Conservation (phyloP, 805 yeast species). For the Wickerhamiella shivajii region DNA sequence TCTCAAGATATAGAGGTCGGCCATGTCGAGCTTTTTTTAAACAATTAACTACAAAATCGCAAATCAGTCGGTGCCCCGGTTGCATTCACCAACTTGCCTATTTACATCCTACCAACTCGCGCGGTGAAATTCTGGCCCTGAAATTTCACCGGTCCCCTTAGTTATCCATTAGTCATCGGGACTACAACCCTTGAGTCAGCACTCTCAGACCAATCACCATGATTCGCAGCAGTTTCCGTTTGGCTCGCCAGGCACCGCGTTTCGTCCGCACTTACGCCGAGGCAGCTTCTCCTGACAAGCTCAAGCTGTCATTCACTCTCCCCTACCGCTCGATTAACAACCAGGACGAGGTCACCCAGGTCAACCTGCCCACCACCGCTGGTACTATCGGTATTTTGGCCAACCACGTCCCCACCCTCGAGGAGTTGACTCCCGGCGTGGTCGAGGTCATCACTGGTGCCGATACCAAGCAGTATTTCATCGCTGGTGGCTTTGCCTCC, state of each 20-base stretch:
- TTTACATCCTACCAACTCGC: too few relatives aligned
- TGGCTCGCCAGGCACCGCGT: constrained; percentile 18
- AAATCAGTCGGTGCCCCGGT: too few relatives aligned
- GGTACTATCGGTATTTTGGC: constrained; percentile 97
- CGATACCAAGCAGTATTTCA: constrained; percentile 68
- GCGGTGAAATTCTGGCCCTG: too few relatives aligned
- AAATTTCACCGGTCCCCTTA: too few relatives aligned
- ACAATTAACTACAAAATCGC: too few relatives aligned
- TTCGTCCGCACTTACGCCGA: constrained; percentile 58
- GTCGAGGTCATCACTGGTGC: constrained; percentile 77
- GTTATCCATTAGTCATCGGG: too few relatives aligned
- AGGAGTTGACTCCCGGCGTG: constrained; percentile 91
- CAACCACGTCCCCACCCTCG: constrained; percentile 93
- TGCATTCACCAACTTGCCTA: too few relatives aligned
- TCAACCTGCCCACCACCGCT: constrained; percentile 86
- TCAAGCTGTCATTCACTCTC: constrained; percentile 78
- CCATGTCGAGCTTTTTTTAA: too few relatives aligned
- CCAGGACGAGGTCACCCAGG: constrained; percentile 39
- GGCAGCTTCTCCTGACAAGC: constrained; percentile 52
- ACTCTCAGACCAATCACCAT: constrained; percentile 9
- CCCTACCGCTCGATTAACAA: constrained; percentile 39
- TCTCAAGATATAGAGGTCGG: too few relatives aligned
- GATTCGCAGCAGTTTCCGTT: constrained; percentile 16
- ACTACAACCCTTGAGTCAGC: too few relatives aligned
- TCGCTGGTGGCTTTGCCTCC: constrained; percentile 92